phyloP scores from a whole-genome alignment of 352 stramenopile species.

The Aphanomyces stellatus region DNA sequence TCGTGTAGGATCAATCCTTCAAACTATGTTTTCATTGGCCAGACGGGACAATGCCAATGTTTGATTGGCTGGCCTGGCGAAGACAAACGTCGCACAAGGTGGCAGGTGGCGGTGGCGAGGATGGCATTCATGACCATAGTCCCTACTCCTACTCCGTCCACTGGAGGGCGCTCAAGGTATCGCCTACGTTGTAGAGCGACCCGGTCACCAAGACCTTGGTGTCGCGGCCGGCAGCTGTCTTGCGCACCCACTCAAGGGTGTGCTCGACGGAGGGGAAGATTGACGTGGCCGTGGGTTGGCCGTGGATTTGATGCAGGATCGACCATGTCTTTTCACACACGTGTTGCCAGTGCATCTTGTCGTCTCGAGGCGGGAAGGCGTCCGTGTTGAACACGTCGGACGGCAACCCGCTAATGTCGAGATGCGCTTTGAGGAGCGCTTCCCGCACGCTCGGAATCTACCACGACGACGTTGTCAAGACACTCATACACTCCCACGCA shows the following conservation, averaged over 20 bases:
- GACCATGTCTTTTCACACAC: conserved; percentile 6
- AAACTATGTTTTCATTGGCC: no score
- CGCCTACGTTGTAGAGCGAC: conserved; percentile 63
- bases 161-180: conserved; percentile 47
- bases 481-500: no score
- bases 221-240: conserved; percentile 22
- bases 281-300: not conserved
- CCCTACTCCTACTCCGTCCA: conserved; percentile 50
- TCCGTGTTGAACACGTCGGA: conserved; percentile 34
- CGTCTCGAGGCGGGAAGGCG: conserved; percentile 39
- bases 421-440: conserved; percentile 32
- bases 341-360: conserved; percentile 2
- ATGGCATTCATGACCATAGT: not conserved
- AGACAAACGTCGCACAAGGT: no score
- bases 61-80: no score
- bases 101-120: not conserved
- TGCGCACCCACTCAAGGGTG: not conserved
- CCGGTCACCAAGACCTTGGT: conserved; percentile 64
- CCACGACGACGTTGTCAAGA: conserved; percentile 30
- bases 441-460: conserved; percentile 30
- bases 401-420: conserved; percentile 29
- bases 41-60: no score
- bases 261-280: not conserved
- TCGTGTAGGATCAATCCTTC: no score
- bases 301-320: conserved; percentile 1